These are phyloP conservation scores for Boletus eberwhitei DNA, from an alignment of 768 basidiomycete species.

Conservation along the genomic window DNA sequence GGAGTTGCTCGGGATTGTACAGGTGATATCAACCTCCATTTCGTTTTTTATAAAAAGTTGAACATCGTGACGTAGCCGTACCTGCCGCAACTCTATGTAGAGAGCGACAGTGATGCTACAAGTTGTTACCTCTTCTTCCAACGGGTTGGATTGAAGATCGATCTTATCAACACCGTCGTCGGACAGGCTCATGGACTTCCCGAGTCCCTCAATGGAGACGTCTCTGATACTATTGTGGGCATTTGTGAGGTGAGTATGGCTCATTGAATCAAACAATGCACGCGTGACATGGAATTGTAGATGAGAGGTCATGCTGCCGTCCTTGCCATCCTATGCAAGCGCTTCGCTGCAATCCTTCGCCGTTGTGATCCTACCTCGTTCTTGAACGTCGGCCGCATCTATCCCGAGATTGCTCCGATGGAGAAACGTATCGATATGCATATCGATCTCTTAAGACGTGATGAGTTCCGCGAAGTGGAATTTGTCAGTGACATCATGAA, in stretches of 20 bases:
- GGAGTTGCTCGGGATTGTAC: conserved; percentile 79
- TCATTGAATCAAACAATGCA: not conserved
- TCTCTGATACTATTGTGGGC: conserved; percentile 86
- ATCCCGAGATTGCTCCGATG: conserved; percentile 78
- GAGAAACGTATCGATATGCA: conserved; percentile 94
- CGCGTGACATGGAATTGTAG: conserved; percentile 34
- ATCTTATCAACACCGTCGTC: conserved; percentile 79
- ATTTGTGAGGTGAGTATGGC: conserved; percentile 75
- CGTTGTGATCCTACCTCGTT: conserved; percentile 83
- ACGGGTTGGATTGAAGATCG: conserved; percentile 80
- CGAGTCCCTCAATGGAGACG: conserved; percentile 75
- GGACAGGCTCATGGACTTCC: conserved; percentile 82
- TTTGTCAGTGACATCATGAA: conserved; percentile 87
- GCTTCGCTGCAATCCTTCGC: conserved; percentile 81
- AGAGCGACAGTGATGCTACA: conserved; percentile 86
- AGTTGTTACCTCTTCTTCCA: conserved; percentile 92
- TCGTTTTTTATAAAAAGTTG: not conserved
- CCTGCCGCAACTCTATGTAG: conserved; percentile 85
- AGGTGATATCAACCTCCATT: conserved; percentile 42
- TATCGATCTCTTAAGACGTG: conserved; percentile 74
- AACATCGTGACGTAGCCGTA: conserved; percentile 58
- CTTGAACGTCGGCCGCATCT: conserved; percentile 79
- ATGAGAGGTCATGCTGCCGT: conserved; percentile 82
- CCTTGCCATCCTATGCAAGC: conserved; percentile 80
- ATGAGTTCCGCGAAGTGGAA: conserved; percentile 92